A percentile compares a stretch with the other conserved stretches of the same genome.
These are phyloP conservation scores for Trichoderma erinaceum DNA, from an alignment of 495 filamentous ascomycete genomes.

Conservation along the genomic window DNA sequence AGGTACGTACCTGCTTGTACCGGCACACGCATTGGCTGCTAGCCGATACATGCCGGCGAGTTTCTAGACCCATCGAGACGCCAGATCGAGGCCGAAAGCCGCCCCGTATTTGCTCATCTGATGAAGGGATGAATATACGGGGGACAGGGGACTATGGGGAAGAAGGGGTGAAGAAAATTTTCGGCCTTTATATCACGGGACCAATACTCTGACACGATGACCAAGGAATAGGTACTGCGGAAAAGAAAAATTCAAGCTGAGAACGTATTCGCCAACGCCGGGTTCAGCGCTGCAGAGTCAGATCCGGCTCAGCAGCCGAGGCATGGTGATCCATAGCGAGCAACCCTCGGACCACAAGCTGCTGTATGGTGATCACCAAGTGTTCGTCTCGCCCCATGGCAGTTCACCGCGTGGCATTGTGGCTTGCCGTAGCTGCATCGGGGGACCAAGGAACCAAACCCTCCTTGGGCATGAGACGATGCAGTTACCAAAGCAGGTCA, in stretches of 20 bases:
- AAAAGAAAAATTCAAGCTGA: background rate
- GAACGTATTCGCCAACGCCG: background rate
- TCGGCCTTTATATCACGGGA: background rate
- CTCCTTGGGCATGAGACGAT: background rate
- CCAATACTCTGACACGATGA: conserved; percentile 5
- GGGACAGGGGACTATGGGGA: conserved; percentile 3
- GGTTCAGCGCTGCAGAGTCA: background rate
- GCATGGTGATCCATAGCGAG: background rate
- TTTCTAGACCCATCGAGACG: background rate
- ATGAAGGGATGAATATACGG: conserved; percentile 1
- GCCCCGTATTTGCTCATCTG: conserved; percentile 13
- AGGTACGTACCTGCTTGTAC: background rate
- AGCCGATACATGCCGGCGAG: background rate
- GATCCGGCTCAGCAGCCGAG: conserved; percentile 10
- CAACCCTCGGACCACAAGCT: background rate
- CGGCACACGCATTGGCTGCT: background rate
- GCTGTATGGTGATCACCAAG: background rate
- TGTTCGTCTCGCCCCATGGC: background rate
- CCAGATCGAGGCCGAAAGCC: conserved; percentile 5
- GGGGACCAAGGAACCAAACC: background rate
- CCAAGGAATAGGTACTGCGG: background rate
- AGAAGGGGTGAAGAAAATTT: conserved; percentile 13
- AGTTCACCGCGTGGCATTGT: conserved; percentile 2
- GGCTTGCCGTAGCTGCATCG: conserved; percentile 11
- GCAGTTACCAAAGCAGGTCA: background rate